Evolutionary conservation across 805 yeast species (phyloP), one percentile per base, ranked within the genome.

Genomic region (Pachysolen tannophilus): DNA sequence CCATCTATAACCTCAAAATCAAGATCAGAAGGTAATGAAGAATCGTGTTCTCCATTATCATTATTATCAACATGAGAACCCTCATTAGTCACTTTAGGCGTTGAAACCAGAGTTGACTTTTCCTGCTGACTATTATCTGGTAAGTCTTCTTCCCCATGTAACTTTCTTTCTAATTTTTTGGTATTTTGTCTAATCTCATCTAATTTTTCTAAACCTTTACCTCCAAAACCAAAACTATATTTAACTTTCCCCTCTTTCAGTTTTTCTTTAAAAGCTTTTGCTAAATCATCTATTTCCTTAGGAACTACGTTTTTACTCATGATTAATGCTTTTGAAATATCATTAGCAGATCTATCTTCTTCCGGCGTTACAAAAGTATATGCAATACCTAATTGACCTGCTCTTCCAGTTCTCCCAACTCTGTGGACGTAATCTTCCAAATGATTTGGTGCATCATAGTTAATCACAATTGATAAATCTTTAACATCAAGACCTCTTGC

Each of bases 401-500:
- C 97, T 41, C 98, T 67, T 0, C 97, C 98, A 0, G 98, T 92
- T 39, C 98, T 65, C 0, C 98, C 98, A 1, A 88, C 95, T 7
- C 97, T 70, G 58, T 92, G 98, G 9, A 92, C 90, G 50, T 92
- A 92, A 53, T 92, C 97, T 43, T 94, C 97, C 68, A 87, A 69
- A 41, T 88, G 94, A 43, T 70, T 83, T 1, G 95, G 94, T 1
- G 85, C 70, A 44, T 82, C 87, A 48, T 70, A 83, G 43, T 92
- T 83, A 6, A 92, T 63, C 2, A 92, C 97, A 29, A 88, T 55
- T 38, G 77, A 77, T 18, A 90, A 69, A 16, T 78, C 81, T 34
- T 86, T 82, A n/a, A 92, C 96, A 57, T 92, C 97, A 17, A 92
- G 61, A 0, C 98, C 98, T 42, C 98, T 67, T 0, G 98, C 95